Evolutionary conservation across 495 filamentous ascomycete genomes (phyloP), one percentile per base, ranked within the genome.

Genomic region (Saxispiralis lemnorum): DNA sequence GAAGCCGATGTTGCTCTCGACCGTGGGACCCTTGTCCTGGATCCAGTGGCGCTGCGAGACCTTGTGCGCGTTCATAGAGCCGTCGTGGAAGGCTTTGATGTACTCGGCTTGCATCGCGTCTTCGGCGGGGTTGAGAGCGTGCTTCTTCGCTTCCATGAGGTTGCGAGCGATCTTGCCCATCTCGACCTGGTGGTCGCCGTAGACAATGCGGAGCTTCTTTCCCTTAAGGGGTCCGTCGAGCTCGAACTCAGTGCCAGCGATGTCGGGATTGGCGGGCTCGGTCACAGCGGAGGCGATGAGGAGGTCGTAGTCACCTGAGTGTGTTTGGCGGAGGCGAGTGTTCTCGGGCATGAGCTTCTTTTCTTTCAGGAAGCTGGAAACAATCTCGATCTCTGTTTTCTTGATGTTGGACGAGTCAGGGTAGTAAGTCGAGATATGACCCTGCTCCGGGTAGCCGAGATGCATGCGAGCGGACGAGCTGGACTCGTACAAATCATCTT

Each of bases 1-100:
- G 54, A 96, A 97, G 1, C 89, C 89, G 44, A 96, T 74, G 58
- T 96, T 88, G 14, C 71, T 80, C 60, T 96, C 89, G 14, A 97
- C 76, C 59, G 72, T 76, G 6, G 89, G 89, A 13, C 83, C 79
- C 46, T 87, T 82, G 50, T 97, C 87, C 40, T 80, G 75, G 35
- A 97, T 87, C 89, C 89, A 97, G 50, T 76, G 75, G 39, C 85
- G 69, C 59, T 97, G 89, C 50, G 75, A 78, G 53, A 93, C 80
- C 65, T 92, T 93, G 69, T 86, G 93, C 21, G 83, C 80, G 39
- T 82, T 66, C 19, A 94, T 71, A 12, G 83, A 93, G 14, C 89
- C 89, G 36, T 78, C 71, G 14, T 77, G 70, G 54, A 95, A 97
- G 0, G 85, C 87, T 39, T 79, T 77, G 34, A 75, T 75, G 56